A percentile compares a stretch with the other conserved stretches of the same genome.
phyloP scores from a whole-genome alignment of 2,329 filamentous ascomycete genomes.

The Triangularia verruculosa region DNA sequence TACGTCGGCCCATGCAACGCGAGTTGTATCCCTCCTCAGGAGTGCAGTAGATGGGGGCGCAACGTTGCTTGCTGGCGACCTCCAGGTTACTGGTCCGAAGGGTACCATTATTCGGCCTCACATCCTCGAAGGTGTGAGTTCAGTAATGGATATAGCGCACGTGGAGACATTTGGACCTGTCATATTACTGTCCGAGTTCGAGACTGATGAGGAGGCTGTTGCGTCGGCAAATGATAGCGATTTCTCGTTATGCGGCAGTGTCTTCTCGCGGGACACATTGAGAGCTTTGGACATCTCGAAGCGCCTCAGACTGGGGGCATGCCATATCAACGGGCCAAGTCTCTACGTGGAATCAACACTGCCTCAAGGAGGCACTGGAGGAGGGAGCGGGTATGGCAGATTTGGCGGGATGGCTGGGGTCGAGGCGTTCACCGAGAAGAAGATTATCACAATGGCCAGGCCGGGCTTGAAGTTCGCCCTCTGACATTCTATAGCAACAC shows the following conservation, averaged over 20 bases:
- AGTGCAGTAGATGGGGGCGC: constrained; percentile 59
- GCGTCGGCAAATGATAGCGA: constrained; percentile 66
- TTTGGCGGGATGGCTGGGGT: constrained; percentile 38
- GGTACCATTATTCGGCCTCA: constrained; percentile 54
- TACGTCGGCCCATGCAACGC: constrained; percentile 24
- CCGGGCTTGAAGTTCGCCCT: constrained; percentile 29
- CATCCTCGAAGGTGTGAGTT: constrained; percentile 58
- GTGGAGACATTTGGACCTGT: constrained; percentile 66
- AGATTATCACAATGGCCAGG: constrained; percentile 34
- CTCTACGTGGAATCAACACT: constrained; percentile 43
- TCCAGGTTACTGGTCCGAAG: constrained; percentile 31
- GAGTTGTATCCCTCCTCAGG: constrained; percentile 40
- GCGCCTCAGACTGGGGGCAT: constrained; percentile 54
- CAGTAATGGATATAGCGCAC: constrained; percentile 64
- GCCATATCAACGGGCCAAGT: constrained; percentile 44
- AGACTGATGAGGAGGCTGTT: constrained; percentile 61
- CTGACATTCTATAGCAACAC: background rate
- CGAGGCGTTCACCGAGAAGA: constrained; percentile 37
- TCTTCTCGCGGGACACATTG: constrained; percentile 62
- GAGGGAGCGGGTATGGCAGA: constrained; percentile 42
- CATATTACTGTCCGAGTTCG: constrained; percentile 57
- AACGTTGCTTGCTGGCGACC: constrained; percentile 51
- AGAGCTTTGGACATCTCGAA: constrained; percentile 50
- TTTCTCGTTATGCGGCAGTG: constrained; percentile 61
- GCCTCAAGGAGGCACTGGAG: constrained; percentile 42